Conservation (phyloP, 306 rosid species). For the Argentina anserina region DNA sequence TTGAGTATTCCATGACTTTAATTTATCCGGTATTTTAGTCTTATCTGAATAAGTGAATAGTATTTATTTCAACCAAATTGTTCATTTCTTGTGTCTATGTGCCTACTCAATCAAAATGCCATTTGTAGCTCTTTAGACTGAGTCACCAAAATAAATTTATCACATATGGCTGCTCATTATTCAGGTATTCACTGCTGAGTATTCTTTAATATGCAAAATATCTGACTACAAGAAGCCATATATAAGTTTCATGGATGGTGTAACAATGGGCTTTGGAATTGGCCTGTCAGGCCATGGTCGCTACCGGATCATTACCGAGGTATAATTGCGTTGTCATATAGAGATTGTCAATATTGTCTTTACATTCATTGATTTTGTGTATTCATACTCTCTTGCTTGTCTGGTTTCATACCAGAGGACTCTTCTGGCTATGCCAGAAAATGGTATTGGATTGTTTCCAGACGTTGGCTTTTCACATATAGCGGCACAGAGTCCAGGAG, state of each 20-base stretch:
- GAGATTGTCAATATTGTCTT: background rate
- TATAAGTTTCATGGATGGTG: constrained; percentile 90
- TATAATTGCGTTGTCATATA: constrained; percentile 26
- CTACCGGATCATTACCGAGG: constrained; percentile 92
- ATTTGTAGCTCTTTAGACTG: constrained; percentile 21
- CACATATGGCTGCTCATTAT: constrained; percentile 17
- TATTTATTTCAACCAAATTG: background rate
- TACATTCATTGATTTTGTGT: constrained; percentile 7
- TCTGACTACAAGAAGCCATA: constrained; percentile 87
- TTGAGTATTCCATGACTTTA: background rate
- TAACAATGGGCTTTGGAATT: constrained; percentile 97
- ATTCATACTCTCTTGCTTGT: background rate
- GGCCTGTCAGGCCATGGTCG: constrained; percentile 96
- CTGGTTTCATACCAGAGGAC: constrained; percentile 59
- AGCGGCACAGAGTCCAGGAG: constrained; percentile 96
- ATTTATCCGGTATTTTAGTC: background rate
- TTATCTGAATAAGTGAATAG: background rate
- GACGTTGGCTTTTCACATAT: constrained; percentile 93
- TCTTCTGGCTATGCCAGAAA: constrained; percentile 98
- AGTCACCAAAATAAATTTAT: constrained; percentile 20
- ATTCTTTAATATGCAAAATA: constrained; percentile 90
- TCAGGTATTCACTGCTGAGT: constrained; percentile 93
- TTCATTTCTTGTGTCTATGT: background rate
- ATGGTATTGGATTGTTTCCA: constrained; percentile 95
- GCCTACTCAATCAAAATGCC: background rate